Percentiles rank a stretch among this genome's conserved stretches.
These are phyloP conservation scores for Microascus cirrosus DNA, from an alignment of 2,329 filamentous ascomycete genomes.

Conservation along the genomic window DNA sequence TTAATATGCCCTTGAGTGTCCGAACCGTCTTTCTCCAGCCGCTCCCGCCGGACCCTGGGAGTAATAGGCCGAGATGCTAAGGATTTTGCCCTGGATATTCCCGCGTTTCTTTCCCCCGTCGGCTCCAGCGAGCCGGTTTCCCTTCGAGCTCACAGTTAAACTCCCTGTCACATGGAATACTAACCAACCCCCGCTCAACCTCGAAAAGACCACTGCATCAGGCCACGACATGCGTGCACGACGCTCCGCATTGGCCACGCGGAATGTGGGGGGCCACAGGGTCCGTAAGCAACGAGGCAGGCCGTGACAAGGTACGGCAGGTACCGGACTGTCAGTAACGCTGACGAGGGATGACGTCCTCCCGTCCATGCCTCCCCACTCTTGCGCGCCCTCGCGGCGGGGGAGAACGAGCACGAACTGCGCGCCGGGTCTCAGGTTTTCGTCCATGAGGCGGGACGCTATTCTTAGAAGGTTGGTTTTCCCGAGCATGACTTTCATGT, in stretches of 20 bases:
- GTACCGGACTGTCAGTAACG: background rate
- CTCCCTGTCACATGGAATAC: background rate
- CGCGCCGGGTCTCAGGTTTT: too few relatives aligned
- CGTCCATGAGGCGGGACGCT: too few relatives aligned
- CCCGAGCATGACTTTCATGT: too few relatives aligned
- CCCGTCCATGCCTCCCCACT: background rate
- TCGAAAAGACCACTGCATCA: background rate
- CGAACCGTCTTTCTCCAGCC: background rate
- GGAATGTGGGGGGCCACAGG: background rate
- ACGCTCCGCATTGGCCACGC: background rate
- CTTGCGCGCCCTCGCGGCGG: background rate
- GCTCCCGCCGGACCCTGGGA: background rate
- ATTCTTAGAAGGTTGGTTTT: too few relatives aligned
- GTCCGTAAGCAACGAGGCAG: background rate
- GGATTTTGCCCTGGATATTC: background rate
- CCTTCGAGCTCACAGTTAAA: background rate
- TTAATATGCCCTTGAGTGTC: background rate
- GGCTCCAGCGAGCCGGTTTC: background rate
- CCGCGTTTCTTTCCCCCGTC: background rate
- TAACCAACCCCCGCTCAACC: background rate
- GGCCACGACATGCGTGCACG: background rate
- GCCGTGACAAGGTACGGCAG: background rate
- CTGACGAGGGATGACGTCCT: background rate
- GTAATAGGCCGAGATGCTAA: background rate
- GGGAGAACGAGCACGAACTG: too few relatives aligned